Evolutionary conservation across 495 filamentous ascomycete genomes (phyloP).

Genomic region (Penicillium cinerascens): DNA sequence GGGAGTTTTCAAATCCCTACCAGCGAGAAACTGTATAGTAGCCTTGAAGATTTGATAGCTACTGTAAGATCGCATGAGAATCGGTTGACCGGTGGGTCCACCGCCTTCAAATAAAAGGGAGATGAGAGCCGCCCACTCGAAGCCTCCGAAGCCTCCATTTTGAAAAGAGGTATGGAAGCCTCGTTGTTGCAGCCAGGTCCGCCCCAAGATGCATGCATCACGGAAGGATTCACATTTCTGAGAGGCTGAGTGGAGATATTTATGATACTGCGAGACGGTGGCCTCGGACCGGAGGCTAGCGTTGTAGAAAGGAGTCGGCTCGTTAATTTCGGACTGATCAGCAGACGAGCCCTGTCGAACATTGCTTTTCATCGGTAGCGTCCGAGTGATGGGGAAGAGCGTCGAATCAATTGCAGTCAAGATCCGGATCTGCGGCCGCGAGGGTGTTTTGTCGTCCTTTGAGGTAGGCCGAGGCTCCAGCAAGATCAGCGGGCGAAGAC

Average conservation of each 20-base stretch:
- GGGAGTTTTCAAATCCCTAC: conserved; percentile 65
- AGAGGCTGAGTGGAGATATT: conserved; percentile 60
- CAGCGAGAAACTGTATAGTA: conserved; percentile 75
- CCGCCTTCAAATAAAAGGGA: conserved; percentile 79
- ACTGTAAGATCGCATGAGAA: conserved; percentile 76
- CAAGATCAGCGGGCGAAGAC: conserved; percentile 68
- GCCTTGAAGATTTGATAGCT: conserved; percentile 95
- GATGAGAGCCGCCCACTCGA: conserved; percentile 79
- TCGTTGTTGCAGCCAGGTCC: conserved; percentile 84
- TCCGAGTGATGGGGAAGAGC: conserved; percentile 64
- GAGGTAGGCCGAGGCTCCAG: conserved; percentile 39
- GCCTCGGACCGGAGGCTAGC: conserved; percentile 76
- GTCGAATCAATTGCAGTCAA: conserved; percentile 65
- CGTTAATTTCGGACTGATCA: conserved; percentile 26
- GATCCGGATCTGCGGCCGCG: conserved; percentile 66
- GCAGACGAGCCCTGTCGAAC: conserved; percentile 51
- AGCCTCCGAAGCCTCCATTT: conserved; percentile 86
- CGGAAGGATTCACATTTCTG: conserved; percentile 67
- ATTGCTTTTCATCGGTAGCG: conserved; percentile 66
- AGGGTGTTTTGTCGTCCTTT: conserved; percentile 22
- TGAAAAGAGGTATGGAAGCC: conserved; percentile 65
- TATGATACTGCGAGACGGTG: conserved; percentile 67
- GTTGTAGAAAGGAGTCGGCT: conserved; percentile 85
- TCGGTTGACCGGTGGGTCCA: conserved; percentile 60
- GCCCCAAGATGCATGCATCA: conserved; percentile 81